Percentiles rank a stretch among this genome's conserved stretches.
Evolutionary conservation across 1,139 yeast species (phyloP).

Genomic region (Casaregolazyma suthepensis): DNA sequence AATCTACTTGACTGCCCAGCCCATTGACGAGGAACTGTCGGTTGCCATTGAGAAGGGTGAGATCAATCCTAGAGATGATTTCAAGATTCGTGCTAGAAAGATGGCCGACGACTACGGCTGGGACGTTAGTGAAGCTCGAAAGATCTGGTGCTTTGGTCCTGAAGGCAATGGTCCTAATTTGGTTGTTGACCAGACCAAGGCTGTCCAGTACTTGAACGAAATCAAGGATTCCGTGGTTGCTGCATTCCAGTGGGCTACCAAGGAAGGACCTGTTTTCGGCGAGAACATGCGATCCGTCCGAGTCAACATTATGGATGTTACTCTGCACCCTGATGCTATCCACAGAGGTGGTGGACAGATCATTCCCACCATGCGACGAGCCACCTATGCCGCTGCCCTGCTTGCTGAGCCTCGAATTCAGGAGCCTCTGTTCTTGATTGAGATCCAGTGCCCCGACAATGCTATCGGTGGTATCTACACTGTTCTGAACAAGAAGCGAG

Average conservation of each 20-base stretch:
- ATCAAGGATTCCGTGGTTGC: conserved; percentile 99
- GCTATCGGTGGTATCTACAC: conserved; percentile 99
- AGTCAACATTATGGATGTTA: conserved; percentile 97
- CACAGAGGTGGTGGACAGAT: conserved; percentile 99
- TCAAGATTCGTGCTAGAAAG: conserved; percentile 98
- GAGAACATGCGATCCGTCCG: conserved; percentile 95
- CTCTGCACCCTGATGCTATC: conserved; percentile 99
- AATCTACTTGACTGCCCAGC: conserved; percentile 96
- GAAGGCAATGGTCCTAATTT: conserved; percentile 98
- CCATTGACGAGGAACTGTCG: conserved; percentile 89
- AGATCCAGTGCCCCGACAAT: conserved; percentile 98
- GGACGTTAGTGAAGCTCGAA: conserved; percentile 99
- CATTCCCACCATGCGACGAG: conserved; percentile 99
- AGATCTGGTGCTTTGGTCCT: conserved; percentile 99
- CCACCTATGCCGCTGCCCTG: conserved; percentile 95
- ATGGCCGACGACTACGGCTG: conserved; percentile 99
- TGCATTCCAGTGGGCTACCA: conserved; percentile 99
- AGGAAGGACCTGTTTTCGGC: conserved; percentile 99
- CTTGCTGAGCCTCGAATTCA: conserved; percentile 98
- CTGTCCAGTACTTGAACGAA: conserved; percentile 98
- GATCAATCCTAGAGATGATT: conserved; percentile 93
- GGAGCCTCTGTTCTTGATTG: conserved; percentile 99
- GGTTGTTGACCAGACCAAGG: conserved; percentile 99
- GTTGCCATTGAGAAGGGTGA: conserved; percentile 89
- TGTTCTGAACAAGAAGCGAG: conserved; percentile 99